Evolutionary conservation across 345 rosid genomes (phyloP).

Genomic region (Salix arbutifolia): DNA sequence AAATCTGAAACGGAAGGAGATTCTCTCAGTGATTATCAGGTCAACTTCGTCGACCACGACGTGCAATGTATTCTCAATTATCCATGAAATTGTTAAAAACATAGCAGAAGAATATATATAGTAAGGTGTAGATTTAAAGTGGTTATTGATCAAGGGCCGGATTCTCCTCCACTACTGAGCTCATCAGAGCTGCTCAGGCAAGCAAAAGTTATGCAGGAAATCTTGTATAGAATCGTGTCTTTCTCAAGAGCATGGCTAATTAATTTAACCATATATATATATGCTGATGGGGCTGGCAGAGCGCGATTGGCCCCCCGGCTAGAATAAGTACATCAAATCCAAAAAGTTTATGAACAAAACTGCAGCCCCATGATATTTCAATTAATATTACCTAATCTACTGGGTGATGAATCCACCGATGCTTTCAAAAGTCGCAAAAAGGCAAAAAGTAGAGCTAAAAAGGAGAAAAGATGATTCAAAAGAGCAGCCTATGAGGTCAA

Average conservation of each 20-base stretch:
- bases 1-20: no score
- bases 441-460: constrained; percentile 19
- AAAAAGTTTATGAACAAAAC: constrained; percentile 5
- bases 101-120: background rate
- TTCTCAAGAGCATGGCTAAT: background rate
- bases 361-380: background rate
- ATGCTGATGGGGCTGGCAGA: constrained; percentile 1
- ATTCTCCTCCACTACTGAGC: background rate
- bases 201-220: background rate
- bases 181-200: background rate
- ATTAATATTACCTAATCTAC: background rate
- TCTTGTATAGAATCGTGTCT: background rate
- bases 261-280: background rate
- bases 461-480: constrained; percentile 5
- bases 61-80: background rate
- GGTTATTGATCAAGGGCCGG: background rate
- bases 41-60: background rate
- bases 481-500: constrained; percentile 4
- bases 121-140: background rate
- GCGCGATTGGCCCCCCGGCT: background rate
- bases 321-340: constrained; percentile 15
- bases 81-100: background rate
- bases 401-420: constrained; percentile 24
- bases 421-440: constrained; percentile 19
- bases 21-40: background rate